Evolutionary conservation across 306 rosid species (phyloP), one percentile per base, ranked within the genome.

Genomic region (Betula pendula): DNA sequence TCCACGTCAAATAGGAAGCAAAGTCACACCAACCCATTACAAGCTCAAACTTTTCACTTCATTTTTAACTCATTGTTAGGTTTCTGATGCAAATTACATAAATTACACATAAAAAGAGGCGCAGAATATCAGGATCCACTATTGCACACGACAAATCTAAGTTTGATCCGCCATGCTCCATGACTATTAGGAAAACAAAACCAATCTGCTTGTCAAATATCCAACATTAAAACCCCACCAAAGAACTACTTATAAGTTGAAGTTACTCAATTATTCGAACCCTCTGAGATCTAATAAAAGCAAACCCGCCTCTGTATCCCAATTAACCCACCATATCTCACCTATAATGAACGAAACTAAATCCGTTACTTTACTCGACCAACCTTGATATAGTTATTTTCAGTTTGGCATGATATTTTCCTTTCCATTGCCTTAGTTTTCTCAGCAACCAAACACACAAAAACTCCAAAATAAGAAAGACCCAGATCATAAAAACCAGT

Each of bases 231-330:
- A 48, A 8, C 31, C 22, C 52, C 10, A 19, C 55, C 69, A 66
- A 14, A 12, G 42, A 40, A 17, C 50, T 12, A 10, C 51, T 6
- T 27, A 38, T 3, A 70, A n/a, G 35, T 20, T 13, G 15, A 16
- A 12, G 42, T 31, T 11, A 31, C 19, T 19, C 5, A 27, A 55
- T 19, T 13, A 38, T 19, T 13, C 5, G 1, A 48, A 80, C 48
- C 33, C 25, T 27, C 17, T 71, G 75, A 76, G 87, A 84, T 84
- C 84, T 80, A 78, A 35, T 7, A 5, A 53, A 76, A 10, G 15
- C 44, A 40, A 40, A 43, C 27, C 75, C 66, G 8, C 31, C 63
- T 33, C 9, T 8, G 40, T 2, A 24, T 42, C 68, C 75, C 76
- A 70, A 74, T 17, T n/a, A 70, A 50, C 17, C n/a, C 51, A 72